Conservation (phyloP, 2,329 filamentous ascomycete species). For the Aureobasidium namibiae region DNA sequence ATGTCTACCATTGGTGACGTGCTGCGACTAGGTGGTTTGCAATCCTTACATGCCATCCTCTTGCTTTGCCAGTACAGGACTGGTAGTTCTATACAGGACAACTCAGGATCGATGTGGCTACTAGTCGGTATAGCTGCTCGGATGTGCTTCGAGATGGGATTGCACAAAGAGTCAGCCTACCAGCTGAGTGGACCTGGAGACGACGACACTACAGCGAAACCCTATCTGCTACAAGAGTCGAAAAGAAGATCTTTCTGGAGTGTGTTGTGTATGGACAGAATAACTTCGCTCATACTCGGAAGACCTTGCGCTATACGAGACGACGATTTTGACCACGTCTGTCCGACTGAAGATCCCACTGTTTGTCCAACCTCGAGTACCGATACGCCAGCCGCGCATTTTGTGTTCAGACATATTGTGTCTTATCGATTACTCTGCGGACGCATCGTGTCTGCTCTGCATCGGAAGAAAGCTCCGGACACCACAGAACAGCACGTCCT, state of each 20-base stretch:
- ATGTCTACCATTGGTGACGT: slow-evolving; percentile 32
- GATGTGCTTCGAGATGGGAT: slow-evolving; percentile 48
- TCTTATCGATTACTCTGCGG: slow-evolving; percentile 35
- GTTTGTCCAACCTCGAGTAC: neutral
- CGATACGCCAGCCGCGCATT: neutral
- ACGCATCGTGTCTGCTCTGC: slow-evolving; percentile 29
- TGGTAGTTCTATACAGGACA: slow-evolving; percentile 30
- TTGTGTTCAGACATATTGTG: slow-evolving; percentile 34
- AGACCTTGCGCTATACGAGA: slow-evolving; percentile 33
- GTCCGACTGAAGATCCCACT: slow-evolving; percentile 23
- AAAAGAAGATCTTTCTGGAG: slow-evolving; percentile 37
- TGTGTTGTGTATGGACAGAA: slow-evolving; percentile 33
- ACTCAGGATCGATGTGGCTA: slow-evolving; percentile 33
- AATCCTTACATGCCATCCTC: slow-evolving; percentile 35
- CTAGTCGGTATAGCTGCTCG: slow-evolving; percentile 36
- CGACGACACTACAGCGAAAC: neutral
- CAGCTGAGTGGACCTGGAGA: slow-evolving; percentile 10
- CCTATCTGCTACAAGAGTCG: slow-evolving; percentile 27
- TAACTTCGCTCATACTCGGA: slow-evolving; percentile 32
- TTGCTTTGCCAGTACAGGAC: slow-evolving; percentile 38
- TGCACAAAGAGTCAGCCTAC: slow-evolving; percentile 34
- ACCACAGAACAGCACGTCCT: slow-evolving; percentile 15
- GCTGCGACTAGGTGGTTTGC: slow-evolving; percentile 29
- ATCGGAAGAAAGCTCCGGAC: slow-evolving; percentile 23
- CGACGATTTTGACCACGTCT: slow-evolving; percentile 34